Evolutionary conservation across 768 basidiomycete genomes (phyloP).

Genomic region (Russula earlei): DNA sequence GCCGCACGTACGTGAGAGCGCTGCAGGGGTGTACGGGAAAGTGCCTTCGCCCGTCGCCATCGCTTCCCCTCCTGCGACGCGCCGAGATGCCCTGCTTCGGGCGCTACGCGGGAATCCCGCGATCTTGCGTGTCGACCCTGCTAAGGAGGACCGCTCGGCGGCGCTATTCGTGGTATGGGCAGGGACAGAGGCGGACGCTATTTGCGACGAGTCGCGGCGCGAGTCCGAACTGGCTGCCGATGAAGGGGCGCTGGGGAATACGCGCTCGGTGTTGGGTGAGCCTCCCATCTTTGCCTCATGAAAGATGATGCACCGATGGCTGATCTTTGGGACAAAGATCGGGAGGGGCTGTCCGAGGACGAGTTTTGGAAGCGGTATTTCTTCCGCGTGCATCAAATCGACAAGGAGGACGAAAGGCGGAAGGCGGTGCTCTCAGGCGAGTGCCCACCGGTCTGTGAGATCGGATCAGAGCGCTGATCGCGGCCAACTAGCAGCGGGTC

Average conservation of each 20-base stretch:
- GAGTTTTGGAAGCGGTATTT: constrained; percentile 86
- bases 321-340: constrained; percentile 40
- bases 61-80: not conserved
- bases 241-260: constrained; percentile 40
- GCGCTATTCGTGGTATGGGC: constrained; percentile 53
- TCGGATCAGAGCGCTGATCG: not conserved
- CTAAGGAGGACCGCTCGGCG: constrained; percentile 44
- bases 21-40: constrained; percentile 67
- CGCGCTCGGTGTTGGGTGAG: constrained; percentile 52
- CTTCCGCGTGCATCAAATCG: constrained; percentile 78
- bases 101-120: constrained; percentile 66
- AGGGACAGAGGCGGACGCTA: constrained; percentile 41
- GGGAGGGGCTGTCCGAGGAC: constrained; percentile 49
- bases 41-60: constrained; percentile 24
- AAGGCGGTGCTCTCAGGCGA: constrained; percentile 67
- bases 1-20: constrained; percentile 36
- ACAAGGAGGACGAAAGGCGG: constrained; percentile 66
- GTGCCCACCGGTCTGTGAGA: constrained; percentile 11
- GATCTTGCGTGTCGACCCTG: constrained; percentile 70
- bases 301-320: not conserved
- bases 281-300: constrained; percentile 4
- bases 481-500: constrained; percentile 31
- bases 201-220: constrained; percentile 47
- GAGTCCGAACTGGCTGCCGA: constrained; percentile 40
- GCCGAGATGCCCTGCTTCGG: constrained; percentile 38